Evolutionary conservation across 768 basidiomycete genomes (phyloP).

Genomic region (Filobasidium wieringae): DNA sequence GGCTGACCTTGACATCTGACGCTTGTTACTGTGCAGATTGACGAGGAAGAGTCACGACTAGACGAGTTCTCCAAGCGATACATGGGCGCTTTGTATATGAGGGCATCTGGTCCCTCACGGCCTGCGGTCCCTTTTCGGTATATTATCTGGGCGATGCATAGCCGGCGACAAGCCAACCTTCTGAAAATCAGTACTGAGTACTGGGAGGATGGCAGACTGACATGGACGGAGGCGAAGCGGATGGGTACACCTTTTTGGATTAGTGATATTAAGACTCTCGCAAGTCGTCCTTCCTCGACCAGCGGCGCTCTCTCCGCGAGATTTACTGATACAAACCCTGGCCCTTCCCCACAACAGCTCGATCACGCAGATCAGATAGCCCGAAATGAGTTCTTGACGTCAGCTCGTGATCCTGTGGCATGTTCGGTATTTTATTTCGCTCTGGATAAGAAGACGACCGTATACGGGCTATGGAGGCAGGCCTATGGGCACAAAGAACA

Average conservation of each 20-base stretch:
- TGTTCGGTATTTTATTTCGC: conserved; percentile 94
- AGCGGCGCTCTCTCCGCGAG: not conserved
- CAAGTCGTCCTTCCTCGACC: not conserved
- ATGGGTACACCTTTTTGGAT: not conserved
- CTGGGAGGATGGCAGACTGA: not conserved
- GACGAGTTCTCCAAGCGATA: not conserved
- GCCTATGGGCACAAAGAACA: conserved; percentile 90
- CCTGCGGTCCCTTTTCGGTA: not conserved
- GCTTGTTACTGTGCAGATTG: not conserved
- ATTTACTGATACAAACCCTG: not conserved
- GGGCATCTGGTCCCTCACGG: not conserved
- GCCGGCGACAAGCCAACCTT: not conserved
- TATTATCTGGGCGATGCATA: not conserved
- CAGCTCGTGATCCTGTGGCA: conserved; percentile 69
- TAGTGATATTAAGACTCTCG: not conserved
- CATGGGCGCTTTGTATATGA: not conserved
- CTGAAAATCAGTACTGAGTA: not conserved
- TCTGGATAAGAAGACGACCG: conserved; percentile 77
- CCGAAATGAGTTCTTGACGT: conserved; percentile 81
- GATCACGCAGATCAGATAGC: conserved; percentile 76
- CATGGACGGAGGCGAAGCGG: not conserved
- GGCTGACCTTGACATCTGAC: no score
- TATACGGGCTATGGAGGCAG: conserved; percentile 91
- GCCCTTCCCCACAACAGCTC: conserved; percentile 44
- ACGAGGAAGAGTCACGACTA: not conserved